phyloP scores from a whole-genome alignment of 768 basidiomycete species.

The Coprinopsis sp. region DNA sequence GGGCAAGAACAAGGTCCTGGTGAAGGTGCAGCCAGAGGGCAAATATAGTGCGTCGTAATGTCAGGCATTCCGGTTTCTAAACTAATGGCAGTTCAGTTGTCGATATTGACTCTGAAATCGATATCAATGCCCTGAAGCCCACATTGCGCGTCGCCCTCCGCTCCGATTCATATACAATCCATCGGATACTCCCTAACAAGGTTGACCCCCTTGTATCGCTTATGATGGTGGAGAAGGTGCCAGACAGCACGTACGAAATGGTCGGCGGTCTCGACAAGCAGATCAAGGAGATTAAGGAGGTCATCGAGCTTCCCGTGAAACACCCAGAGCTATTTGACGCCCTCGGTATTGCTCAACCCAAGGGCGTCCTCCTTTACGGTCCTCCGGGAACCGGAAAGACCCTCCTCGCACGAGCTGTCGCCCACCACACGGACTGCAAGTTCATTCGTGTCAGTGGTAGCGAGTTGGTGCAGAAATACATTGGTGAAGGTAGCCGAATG shows the following conservation, averaged over 20 bases:
- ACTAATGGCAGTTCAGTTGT: constrained; percentile 57
- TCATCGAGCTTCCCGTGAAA: constrained; percentile 96
- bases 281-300: constrained; percentile 96
- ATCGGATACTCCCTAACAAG: constrained; percentile 96
- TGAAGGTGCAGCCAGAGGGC: constrained; percentile 98
- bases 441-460: constrained; percentile 95
- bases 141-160: constrained; percentile 92
- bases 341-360: constrained; percentile 94
- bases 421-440: constrained; percentile 96
- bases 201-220: constrained; percentile 96
- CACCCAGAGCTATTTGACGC: constrained; percentile 96
- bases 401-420: constrained; percentile 89
- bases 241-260: constrained; percentile 99
- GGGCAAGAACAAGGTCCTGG: constrained; percentile 98
- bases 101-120: constrained; percentile 86
- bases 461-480: constrained; percentile 94
- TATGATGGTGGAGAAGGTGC: constrained; percentile 99
- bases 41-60: constrained; percentile 80
- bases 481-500: constrained; percentile 95
- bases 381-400: constrained; percentile 98
- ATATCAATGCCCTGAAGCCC: constrained; percentile 72
- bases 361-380: constrained; percentile 92
- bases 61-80: not conserved
- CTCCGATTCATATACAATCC: constrained; percentile 93
- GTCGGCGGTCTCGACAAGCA: constrained; percentile 99